These are phyloP conservation scores for Rhizoclosmatium globosum DNA, from an alignment of 192 early-diverging fungal species.

Conservation along the genomic window DNA sequence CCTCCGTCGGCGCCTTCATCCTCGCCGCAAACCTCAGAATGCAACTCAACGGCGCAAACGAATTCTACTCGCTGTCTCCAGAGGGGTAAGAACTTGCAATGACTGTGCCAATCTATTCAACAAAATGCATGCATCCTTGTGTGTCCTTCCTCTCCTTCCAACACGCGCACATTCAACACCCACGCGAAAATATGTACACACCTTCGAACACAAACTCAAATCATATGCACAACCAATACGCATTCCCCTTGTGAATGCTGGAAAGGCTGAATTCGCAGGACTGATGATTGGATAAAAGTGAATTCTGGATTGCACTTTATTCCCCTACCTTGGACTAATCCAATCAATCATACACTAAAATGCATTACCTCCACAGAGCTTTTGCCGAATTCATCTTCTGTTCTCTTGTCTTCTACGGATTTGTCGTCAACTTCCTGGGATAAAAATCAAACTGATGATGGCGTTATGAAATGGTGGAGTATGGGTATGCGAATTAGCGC, in stretches of 20 bases:
- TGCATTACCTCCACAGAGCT: constrained; percentile 60
- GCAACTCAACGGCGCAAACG: constrained; percentile 88
- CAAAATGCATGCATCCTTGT: background rate
- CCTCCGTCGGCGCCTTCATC: constrained; percentile 91
- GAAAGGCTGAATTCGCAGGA: too few relatives aligned
- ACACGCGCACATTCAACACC: background rate
- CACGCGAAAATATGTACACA: background rate
- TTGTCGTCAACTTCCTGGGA: constrained; percentile 93
- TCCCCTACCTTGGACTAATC: too few relatives aligned
- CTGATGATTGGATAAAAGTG: too few relatives aligned
- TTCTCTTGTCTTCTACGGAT: constrained; percentile 84
- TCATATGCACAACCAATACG: too few relatives aligned
- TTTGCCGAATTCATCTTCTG: constrained; percentile 94
- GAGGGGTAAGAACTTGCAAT: constrained; percentile 69
- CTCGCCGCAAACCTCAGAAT: constrained; percentile 95
- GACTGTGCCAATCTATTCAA: background rate
- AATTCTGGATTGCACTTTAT: too few relatives aligned
- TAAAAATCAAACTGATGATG: constrained; percentile 49
- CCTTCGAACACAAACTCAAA: background rate
- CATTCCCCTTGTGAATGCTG: too few relatives aligned
- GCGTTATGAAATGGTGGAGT: background rate
- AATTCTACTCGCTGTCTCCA: constrained; percentile 74
- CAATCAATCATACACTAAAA: too few relatives aligned
- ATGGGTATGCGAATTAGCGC: too few relatives aligned
- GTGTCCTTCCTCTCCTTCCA: background rate